These are phyloP conservation scores for Blastobotrys terrestris DNA, from an alignment of 805 yeast genomes.

Conservation along the genomic window DNA sequence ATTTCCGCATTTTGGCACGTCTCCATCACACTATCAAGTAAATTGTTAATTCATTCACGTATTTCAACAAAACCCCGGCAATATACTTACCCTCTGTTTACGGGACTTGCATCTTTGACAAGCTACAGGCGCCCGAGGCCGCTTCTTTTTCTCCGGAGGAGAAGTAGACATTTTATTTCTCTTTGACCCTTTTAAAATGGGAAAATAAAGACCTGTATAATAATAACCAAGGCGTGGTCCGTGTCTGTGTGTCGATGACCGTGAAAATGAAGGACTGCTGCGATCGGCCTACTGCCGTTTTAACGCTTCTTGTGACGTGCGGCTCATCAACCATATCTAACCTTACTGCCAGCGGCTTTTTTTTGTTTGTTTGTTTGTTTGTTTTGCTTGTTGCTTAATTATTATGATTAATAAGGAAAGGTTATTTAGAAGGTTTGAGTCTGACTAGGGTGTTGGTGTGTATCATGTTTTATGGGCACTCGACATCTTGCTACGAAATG, in stretches of 20 bases:
- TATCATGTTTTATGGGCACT: not conserved
- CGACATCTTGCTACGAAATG: too few species aligned
- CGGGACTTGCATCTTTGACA: conserved; percentile 12
- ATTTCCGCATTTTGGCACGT: conserved; percentile 1
- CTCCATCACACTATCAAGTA: conserved; percentile 7
- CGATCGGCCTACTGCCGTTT: too few species aligned
- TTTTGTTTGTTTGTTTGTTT: too few species aligned
- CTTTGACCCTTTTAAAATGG: not conserved
- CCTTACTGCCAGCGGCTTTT: too few species aligned
- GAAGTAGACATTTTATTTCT: not conserved
- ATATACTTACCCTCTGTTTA: conserved; percentile 12
- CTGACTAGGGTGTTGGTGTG: not conserved
- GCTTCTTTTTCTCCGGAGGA: conserved; percentile 1
- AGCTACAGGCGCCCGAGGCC: conserved; percentile 11
- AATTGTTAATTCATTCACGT: too few species aligned
- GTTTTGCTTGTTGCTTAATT: not conserved
- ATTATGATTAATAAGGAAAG: not conserved
- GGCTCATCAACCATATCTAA: not conserved
- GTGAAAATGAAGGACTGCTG: too few species aligned
- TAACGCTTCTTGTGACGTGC: not conserved
- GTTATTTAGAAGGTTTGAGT: not conserved
- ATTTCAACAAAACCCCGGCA: too few species aligned
- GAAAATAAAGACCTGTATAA: too few species aligned
- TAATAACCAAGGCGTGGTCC: too few species aligned
- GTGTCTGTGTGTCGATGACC: too few species aligned